phyloP scores from a whole-genome alignment of 129 eudicot genomes.

The Flaveria ramosissima region DNA sequence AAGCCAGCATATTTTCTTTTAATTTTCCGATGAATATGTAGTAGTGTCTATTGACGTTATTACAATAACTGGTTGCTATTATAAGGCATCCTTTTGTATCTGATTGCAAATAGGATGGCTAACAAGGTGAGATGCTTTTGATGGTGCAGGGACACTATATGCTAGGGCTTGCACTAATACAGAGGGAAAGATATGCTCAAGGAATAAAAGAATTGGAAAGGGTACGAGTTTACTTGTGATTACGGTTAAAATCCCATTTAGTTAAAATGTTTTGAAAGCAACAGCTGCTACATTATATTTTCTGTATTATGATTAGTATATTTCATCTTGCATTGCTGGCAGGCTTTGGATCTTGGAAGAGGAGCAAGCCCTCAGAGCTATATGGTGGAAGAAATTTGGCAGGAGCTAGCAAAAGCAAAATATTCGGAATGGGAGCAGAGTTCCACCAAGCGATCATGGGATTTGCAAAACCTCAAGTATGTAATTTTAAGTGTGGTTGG shows the following conservation, averaged over 20 bases:
- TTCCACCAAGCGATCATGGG: slow-evolving; percentile 71
- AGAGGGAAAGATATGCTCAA: slow-evolving; percentile 50
- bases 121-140: slow-evolving; percentile 16
- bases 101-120: slow-evolving; percentile 4
- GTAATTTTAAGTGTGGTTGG: slow-evolving; percentile 3
- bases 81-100: neutral
- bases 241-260: neutral
- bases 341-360: slow-evolving; percentile 95
- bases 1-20: neutral
- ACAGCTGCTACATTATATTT: neutral
- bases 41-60: neutral
- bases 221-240: slow-evolving; percentile 37
- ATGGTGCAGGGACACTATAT: slow-evolving; percentile 77
- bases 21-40: slow-evolving; percentile 10
- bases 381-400: slow-evolving; percentile 92
- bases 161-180: slow-evolving; percentile 87
- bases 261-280: neutral
- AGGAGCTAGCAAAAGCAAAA: slow-evolving; percentile 80
- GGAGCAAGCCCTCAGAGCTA: slow-evolving; percentile 68
- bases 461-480: slow-evolving; percentile 76
- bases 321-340: neutral
- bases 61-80: neutral
- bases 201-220: slow-evolving; percentile 77
- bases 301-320: neutral
- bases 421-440: slow-evolving; percentile 79